phyloP scores from a whole-genome alignment of 192 early-diverging fungal genomes.

The Rhizophagus prolifer region DNA sequence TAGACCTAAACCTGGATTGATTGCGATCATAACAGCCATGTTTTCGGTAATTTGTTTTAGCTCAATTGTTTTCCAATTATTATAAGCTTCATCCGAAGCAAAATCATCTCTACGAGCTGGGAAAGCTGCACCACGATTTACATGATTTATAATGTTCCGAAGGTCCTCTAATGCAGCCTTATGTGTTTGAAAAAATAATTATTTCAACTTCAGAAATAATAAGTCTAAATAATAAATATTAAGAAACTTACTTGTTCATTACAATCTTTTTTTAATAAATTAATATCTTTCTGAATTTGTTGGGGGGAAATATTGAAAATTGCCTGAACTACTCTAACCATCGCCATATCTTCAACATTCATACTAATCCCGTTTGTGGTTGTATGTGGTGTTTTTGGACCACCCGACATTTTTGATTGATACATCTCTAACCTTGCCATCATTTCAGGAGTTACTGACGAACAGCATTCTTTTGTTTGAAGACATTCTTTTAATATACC shows the following conservation, averaged over 20 bases:
- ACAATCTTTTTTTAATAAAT: constrained; percentile 12
- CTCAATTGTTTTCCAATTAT: constrained; percentile 28
- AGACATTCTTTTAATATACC: constrained; percentile 24
- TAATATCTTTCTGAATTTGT: constrained; percentile 22
- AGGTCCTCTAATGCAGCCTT: constrained; percentile 27
- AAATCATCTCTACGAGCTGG: constrained; percentile 28
- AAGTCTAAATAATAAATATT: neutral
- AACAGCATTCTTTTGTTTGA: constrained; percentile 4
- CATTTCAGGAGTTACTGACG: constrained; percentile 4
- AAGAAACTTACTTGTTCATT: constrained; percentile 13
- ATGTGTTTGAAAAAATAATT: neutral
- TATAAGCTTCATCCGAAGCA: constrained; percentile 24
- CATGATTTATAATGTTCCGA: constrained; percentile 16
- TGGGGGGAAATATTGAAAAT: constrained; percentile 17
- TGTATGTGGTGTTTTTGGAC: neutral
- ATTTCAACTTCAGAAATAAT: neutral
- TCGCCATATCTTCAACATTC: constrained; percentile 19
- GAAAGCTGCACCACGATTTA: constrained; percentile 22
- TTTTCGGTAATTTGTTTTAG: constrained; percentile 16
- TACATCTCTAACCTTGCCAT: constrained; percentile 2
- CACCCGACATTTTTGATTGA: neutral
- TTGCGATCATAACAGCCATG: neutral
- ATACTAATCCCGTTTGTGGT: neutral
- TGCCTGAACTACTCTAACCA: constrained; percentile 21
- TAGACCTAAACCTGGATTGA: neutral